phyloP scores from a whole-genome alignment of 768 basidiomycete species.

The Amanita phalloides region DNA sequence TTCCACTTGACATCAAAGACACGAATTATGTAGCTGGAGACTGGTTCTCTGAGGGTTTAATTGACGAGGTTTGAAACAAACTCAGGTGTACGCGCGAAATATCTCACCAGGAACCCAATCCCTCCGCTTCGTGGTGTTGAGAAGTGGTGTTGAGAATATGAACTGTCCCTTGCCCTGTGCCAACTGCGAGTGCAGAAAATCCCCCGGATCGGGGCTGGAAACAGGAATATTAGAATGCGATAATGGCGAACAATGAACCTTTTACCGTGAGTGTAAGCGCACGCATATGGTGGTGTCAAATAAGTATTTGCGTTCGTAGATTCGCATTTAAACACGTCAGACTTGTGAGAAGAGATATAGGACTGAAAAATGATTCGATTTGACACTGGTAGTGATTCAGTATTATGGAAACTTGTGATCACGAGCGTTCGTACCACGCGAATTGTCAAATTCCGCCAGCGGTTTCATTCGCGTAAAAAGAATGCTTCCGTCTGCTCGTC shows the following conservation, averaged over 20 bases:
- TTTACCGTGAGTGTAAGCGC: conserved; percentile 58
- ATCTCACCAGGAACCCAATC: conserved; percentile 59
- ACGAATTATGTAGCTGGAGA: conserved; percentile 47
- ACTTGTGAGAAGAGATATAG: conserved; percentile 67
- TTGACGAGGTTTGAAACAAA: background rate
- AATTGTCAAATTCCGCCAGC: background rate
- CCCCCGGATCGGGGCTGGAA: conserved; percentile 45
- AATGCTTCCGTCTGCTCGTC: background rate
- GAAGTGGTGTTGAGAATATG: conserved; percentile 54
- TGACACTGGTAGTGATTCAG: conserved; percentile 30
- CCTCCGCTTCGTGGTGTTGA: conserved; percentile 48
- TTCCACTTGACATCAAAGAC: conserved; percentile 75
- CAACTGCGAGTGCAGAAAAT: conserved; percentile 49
- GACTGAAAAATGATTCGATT: conserved; percentile 51
- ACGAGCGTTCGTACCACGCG: conserved; percentile 5
- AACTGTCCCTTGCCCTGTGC: conserved; percentile 66
- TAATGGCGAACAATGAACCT: background rate
- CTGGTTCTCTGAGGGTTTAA: conserved; percentile 45
- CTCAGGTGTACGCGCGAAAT: background rate
- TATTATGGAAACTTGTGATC: background rate
- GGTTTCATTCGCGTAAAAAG: background rate
- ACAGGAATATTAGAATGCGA: background rate
- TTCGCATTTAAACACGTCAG: conserved; percentile 57
- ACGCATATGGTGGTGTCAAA: conserved; percentile 61
- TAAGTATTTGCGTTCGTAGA: conserved; percentile 36